Evolutionary conservation across 805 yeast genomes (phyloP).

Genomic region (Saccharomycopsis malanga): DNA sequence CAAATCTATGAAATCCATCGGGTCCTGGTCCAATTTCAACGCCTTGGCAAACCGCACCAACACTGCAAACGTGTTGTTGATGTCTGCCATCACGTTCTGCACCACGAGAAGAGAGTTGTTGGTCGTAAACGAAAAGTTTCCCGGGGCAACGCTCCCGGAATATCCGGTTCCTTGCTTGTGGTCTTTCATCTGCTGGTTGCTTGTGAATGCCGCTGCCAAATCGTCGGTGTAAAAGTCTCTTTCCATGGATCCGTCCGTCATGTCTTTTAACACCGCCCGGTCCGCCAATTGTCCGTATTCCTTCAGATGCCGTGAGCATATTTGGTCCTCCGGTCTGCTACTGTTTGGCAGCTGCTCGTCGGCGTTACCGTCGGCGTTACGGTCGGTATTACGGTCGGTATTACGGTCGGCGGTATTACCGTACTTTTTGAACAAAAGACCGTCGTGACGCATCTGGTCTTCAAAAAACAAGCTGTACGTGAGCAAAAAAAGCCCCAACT

Average conservation of each 20-base stretch:
- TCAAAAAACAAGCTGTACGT: slow-evolving; percentile 4
- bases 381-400: neutral
- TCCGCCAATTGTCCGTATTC: neutral
- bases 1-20: slow-evolving; percentile 15
- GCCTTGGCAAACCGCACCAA: slow-evolving; percentile 8
- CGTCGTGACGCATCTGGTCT: slow-evolving; percentile 14
- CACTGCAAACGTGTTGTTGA: slow-evolving; percentile 8
- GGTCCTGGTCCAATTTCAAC: slow-evolving; percentile 12
- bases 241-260: neutral
- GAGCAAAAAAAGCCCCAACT: slow-evolving; percentile 15
- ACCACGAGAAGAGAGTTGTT: slow-evolving; percentile 2
- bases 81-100: slow-evolving; percentile 9
- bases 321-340: neutral
- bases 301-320: neutral
- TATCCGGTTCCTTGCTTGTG: neutral
- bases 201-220: neutral
- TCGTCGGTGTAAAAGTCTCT: slow-evolving; percentile 4
- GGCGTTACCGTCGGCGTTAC: neutral
- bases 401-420: neutral
- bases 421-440: slow-evolving; percentile 7
- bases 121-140: slow-evolving; percentile 1
- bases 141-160: neutral
- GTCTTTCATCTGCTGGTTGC: neutral
- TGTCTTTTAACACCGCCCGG: neutral
- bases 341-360: neutral